These are phyloP conservation scores for Coemansia guatemalensis DNA, from an alignment of 192 early-diverging fungal species.

Conservation along the genomic window DNA sequence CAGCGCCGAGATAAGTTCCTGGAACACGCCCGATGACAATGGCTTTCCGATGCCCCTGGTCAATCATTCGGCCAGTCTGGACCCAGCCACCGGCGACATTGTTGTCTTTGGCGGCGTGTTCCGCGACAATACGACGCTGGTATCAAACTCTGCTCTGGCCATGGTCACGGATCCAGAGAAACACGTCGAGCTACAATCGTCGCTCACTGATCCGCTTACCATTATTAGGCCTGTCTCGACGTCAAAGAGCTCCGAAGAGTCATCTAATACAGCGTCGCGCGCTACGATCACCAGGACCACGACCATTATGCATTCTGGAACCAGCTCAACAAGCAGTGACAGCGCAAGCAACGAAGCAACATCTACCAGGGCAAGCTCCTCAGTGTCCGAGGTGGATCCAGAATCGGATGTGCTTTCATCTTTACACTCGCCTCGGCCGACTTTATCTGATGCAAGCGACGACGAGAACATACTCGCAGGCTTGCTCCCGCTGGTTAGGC, in stretches of 20 bases:
- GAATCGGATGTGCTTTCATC: neutral
- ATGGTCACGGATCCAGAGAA: constrained; percentile 33
- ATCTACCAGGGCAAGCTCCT: neutral
- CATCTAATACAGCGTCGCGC: neutral
- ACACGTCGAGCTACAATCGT: constrained; percentile 1
- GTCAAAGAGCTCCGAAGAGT: neutral
- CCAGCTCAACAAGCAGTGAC: constrained; percentile 2
- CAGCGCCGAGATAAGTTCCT: constrained; percentile 42
- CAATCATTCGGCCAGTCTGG: constrained; percentile 28
- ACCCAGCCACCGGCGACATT: constrained; percentile 39
- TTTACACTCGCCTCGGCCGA: neutral
- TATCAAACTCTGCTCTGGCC: constrained; percentile 39
- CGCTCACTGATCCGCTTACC: constrained; percentile 2
- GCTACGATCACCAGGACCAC: constrained; percentile 7
- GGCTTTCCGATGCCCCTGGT: constrained; percentile 23
- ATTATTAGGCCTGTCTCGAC: constrained; percentile 1
- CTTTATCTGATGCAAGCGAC: neutral
- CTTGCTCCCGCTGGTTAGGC: neutral
- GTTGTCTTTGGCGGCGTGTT: constrained; percentile 32
- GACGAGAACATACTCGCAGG: neutral
- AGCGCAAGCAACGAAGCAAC: neutral
- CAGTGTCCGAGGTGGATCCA: constrained; percentile 4
- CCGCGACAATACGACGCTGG: neutral
- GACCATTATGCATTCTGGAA: neutral
- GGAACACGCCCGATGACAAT: constrained; percentile 25